Percentiles rank a stretch among this genome's conserved stretches.
Conservation (phyloP, 352 stramenopile species). For the Phytophthora foliorum region DNA sequence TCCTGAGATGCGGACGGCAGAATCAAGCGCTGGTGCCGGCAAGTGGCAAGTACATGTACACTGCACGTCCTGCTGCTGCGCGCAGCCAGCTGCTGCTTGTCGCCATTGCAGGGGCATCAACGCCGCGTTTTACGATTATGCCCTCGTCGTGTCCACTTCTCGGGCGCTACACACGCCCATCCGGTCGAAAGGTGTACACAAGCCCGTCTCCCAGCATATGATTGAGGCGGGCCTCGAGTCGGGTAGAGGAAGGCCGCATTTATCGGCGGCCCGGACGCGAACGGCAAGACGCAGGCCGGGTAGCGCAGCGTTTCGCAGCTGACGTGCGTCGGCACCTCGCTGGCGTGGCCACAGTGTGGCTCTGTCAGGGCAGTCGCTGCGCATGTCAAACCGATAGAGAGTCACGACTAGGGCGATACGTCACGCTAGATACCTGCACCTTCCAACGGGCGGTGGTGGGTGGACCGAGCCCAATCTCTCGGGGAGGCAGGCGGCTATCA, state of each 20-base stretch:
- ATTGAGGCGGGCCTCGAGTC: conserved; percentile 13
- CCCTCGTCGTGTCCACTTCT: conserved; percentile 42
- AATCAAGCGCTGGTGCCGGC: not conserved
- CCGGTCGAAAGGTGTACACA: conserved; percentile 3
- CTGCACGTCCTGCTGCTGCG: not conserved
- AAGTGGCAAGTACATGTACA: not conserved
- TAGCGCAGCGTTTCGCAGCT: not conserved
- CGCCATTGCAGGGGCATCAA: conserved; percentile 22
- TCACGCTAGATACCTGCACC: conserved; percentile 1
- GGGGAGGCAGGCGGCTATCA: conserved; percentile 22
- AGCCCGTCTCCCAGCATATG: conserved; percentile 11
- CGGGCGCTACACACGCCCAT: conserved; percentile 5
- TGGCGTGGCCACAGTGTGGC: too few relatives aligned
- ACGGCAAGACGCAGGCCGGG: conserved; percentile 22
- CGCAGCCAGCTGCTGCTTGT: conserved; percentile 10
- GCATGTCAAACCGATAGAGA: too few relatives aligned
- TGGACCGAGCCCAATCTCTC: conserved; percentile 13
- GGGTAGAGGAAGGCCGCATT: conserved; percentile 13
- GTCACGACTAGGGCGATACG: too few relatives aligned
- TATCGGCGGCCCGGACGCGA: conserved; percentile 23
- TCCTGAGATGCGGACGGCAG: not conserved
- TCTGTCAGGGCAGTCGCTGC: too few relatives aligned
- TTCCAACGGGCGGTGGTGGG: conserved; percentile 5
- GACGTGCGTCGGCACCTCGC: not conserved
- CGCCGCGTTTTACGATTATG: conserved; percentile 21